Evolutionary conservation across 352 stramenopile genomes (phyloP).

Genomic region (Saprolegnia parasitica): DNA sequence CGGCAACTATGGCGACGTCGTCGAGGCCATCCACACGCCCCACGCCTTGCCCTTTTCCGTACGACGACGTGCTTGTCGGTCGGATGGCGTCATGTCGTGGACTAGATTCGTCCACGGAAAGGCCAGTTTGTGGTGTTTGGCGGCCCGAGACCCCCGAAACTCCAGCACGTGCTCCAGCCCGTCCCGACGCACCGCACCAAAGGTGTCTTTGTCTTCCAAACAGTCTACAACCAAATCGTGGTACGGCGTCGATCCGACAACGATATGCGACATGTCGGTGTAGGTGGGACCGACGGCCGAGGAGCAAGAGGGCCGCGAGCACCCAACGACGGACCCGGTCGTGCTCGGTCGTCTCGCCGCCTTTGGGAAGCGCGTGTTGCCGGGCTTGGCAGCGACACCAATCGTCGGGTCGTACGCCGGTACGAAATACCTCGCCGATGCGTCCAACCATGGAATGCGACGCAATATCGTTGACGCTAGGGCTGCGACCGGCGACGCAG

Average conservation of each 20-base stretch:
- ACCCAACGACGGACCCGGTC: constrained; percentile 36
- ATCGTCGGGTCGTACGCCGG: constrained; percentile 44
- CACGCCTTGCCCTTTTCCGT: constrained; percentile 30
- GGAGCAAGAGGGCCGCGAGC: constrained; percentile 45
- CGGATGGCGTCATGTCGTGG: constrained; percentile 2
- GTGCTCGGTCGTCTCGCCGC: constrained; percentile 36
- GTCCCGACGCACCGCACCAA: constrained; percentile 58
- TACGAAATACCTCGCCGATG: too few relatives aligned
- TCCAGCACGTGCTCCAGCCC: constrained; percentile 44
- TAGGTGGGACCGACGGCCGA: constrained; percentile 45
- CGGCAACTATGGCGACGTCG: constrained; percentile 41
- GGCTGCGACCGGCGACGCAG: constrained; percentile 50
- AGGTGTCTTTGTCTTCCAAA: constrained; percentile 59
- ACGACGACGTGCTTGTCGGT: not conserved
- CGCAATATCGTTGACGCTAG: constrained; percentile 2
- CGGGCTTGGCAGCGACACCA: constrained; percentile 30
- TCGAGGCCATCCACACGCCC: constrained; percentile 32
- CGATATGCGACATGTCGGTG: not conserved
- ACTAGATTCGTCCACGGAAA: constrained; percentile 36
- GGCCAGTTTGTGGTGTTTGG: constrained; percentile 54
- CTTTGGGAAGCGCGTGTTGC: constrained; percentile 34
- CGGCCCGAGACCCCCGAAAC: not conserved
- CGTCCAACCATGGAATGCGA: not conserved
- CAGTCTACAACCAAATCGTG: constrained; percentile 54
- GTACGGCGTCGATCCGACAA: too few relatives aligned